A percentile compares a stretch with the other conserved stretches of the same genome.
Evolutionary conservation across 169 alveolate species (phyloP).

Genomic region (Plasmodium falciparum): DNA sequence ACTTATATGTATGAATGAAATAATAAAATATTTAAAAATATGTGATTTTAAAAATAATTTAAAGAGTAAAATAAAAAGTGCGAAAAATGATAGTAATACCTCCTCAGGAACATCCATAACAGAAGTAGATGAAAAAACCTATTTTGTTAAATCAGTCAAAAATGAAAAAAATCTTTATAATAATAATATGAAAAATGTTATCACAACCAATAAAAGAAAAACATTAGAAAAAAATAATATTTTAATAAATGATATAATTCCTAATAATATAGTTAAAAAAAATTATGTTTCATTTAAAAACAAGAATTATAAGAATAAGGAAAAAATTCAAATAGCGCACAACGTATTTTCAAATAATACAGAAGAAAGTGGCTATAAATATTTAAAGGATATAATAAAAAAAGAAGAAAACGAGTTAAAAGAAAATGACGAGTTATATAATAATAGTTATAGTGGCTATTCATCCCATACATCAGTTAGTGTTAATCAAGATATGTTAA

Average conservation of each 20-base stretch:
- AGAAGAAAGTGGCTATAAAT: constrained; percentile 55
- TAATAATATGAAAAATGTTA: constrained; percentile 48
- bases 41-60: constrained; percentile 1
- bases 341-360: constrained; percentile 30
- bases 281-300: constrained; percentile 9
- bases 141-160: constrained; percentile 60
- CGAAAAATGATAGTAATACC: constrained; percentile 4
- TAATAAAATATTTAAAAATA: constrained; percentile 30
- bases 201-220: constrained; percentile 38
- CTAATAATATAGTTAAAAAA: neutral
- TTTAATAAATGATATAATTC: constrained; percentile 1
- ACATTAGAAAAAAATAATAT: neutral
- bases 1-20: constrained; percentile 70
- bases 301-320: neutral
- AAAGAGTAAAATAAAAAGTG: constrained; percentile 12
- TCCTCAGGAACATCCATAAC: neutral
- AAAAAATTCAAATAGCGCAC: neutral
- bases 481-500: neutral
- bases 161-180: constrained; percentile 48
- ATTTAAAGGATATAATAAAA: constrained; percentile 45
- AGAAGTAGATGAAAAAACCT: constrained; percentile 22
- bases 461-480: constrained; percentile 74
- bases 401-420: constrained; percentile 60
- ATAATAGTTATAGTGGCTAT: constrained; percentile 44
- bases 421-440: constrained; percentile 34